Evolutionary conservation across 345 rosid genomes (phyloP).

Genomic region (Adansonia digitata): DNA sequence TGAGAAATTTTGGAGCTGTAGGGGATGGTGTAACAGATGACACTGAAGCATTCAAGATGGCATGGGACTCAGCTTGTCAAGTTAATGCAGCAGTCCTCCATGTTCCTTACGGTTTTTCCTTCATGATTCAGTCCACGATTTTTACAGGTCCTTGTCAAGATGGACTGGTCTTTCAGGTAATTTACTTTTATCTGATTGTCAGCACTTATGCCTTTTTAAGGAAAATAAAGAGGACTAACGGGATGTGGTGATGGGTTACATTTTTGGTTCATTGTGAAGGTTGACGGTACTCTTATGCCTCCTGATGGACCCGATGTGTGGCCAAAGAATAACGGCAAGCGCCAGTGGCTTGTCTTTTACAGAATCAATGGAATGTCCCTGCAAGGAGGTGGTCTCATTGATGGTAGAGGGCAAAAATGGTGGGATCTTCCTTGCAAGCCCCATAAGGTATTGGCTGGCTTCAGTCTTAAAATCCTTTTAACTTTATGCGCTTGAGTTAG

Average conservation of each 20-base stretch:
- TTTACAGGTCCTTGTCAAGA: constrained; percentile 91
- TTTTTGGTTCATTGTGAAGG: constrained; percentile 13
- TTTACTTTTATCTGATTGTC: background rate
- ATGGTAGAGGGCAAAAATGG: constrained; percentile 96
- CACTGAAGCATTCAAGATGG: constrained; percentile 76
- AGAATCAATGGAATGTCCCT: constrained; percentile 64
- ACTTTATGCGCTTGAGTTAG: background rate
- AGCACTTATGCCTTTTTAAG: background rate
- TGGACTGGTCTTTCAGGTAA: constrained; percentile 61
- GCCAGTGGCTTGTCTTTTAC: constrained; percentile 94
- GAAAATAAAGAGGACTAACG: background rate
- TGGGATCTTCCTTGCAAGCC: constrained; percentile 99
- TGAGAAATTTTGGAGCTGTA: constrained; percentile 63
- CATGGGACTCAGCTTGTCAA: constrained; percentile 76
- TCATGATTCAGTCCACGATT: constrained; percentile 81
- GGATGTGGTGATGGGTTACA: background rate
- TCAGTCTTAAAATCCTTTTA: background rate
- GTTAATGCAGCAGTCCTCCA: constrained; percentile 30
- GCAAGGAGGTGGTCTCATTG: constrained; percentile 75
- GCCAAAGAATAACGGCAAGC: constrained; percentile 63
- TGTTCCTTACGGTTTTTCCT: constrained; percentile 61
- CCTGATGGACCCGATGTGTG: constrained; percentile 75
- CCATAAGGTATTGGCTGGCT: constrained; percentile 52
- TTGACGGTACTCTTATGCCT: constrained; percentile 59
- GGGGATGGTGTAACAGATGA: constrained; percentile 82